Percentiles rank a stretch among this genome's conserved stretches.
Evolutionary conservation across 345 rosid genomes (phyloP).

Genomic region (Noccaea bulbosa): DNA sequence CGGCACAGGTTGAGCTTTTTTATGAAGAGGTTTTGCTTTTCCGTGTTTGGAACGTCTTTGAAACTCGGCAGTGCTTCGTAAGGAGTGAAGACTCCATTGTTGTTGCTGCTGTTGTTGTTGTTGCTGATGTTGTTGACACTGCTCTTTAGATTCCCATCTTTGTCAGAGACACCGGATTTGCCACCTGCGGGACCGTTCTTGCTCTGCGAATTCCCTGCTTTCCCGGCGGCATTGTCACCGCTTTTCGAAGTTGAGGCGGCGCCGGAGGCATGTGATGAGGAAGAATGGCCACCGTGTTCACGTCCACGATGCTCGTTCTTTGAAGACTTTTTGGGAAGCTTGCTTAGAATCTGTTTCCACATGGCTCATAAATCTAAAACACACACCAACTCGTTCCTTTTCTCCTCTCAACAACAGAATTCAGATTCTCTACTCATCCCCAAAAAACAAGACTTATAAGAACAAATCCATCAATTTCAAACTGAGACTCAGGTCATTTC

Average conservation of each 20-base stretch:
- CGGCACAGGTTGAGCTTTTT: conserved; percentile 64
- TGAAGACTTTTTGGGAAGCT: conserved; percentile 87
- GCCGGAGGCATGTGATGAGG: conserved; percentile 41
- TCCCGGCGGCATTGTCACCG: conserved; percentile 41
- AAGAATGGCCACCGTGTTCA: conserved; percentile 54
- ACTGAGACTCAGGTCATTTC: no score
- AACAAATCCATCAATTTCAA: no score
- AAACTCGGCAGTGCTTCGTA: conserved; percentile 64
- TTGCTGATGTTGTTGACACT: conserved; percentile 43
- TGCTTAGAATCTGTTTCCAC: conserved; percentile 80
- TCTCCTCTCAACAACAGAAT: conserved; percentile 17
- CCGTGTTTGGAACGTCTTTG: conserved; percentile 65
- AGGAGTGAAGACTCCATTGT: conserved; percentile 43
- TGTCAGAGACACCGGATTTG: conserved; percentile 49
- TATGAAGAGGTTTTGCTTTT: conserved; percentile 57
- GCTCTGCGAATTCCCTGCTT: conserved; percentile 26
- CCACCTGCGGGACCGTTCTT: conserved; percentile 34
- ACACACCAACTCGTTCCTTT: background rate
- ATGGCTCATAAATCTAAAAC: conserved; percentile 34
- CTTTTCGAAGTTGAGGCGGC: conserved; percentile 53
- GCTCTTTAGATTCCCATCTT: conserved; percentile 49
- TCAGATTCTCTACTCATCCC: conserved; percentile 37
- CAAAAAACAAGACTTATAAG: conserved; percentile 12
- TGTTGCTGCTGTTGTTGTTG: conserved; percentile 24
- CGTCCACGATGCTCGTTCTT: conserved; percentile 60